Base-by-base conservation (phyloP, 768 basidiomycete species). In the Cyathus striatus region DNA sequence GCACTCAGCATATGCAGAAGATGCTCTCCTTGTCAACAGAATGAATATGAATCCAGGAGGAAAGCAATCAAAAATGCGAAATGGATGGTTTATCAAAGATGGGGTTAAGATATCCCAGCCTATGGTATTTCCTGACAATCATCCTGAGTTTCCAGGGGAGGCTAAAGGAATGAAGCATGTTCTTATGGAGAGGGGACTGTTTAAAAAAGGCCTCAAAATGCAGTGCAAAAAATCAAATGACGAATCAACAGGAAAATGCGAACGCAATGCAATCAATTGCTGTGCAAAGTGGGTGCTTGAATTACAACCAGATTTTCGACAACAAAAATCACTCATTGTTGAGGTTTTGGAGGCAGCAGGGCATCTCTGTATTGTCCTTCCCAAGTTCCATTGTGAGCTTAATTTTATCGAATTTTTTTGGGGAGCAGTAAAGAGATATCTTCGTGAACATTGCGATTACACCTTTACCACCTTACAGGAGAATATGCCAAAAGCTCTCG, bases 31-130 rank as follows among this genome's bases (percentile, higher is more conserved):
- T 2, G 58, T 46, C 0, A 54, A 56, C 3, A 46, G 51, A 4
- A 68, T 71, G 64, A 68, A 72, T 50, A 5, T 62, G 7, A 50
- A 49, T 1, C 65, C 67, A 16, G 65, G 66, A 18, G 68, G 69
- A 2, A 65, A 66, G 41, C 71, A 73, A 41, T 55, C 63, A 2
- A 34, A 27, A 1, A 49, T 70, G 44, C 56, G 52, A 4, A 47
- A 56, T 56, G 61, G 63, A 0, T 70, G 61, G 62, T 64, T 54
- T 38, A 45, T 53, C 2, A n/a, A 43, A 5, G 22, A 60, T 47
- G 58, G 59, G 24, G 25, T 38, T 13, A 55, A 47, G 36, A 38
- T 64, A 32, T 44, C 30, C 0, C 68, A 69, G 49, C 24, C 42
- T 7, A 70, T 72, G 64, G 44, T 60, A 5, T 72, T 66, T 46